These are phyloP conservation scores for Sphaerulina musiva DNA, from an alignment of 2,329 filamentous ascomycete species.

Conservation along the genomic window DNA sequence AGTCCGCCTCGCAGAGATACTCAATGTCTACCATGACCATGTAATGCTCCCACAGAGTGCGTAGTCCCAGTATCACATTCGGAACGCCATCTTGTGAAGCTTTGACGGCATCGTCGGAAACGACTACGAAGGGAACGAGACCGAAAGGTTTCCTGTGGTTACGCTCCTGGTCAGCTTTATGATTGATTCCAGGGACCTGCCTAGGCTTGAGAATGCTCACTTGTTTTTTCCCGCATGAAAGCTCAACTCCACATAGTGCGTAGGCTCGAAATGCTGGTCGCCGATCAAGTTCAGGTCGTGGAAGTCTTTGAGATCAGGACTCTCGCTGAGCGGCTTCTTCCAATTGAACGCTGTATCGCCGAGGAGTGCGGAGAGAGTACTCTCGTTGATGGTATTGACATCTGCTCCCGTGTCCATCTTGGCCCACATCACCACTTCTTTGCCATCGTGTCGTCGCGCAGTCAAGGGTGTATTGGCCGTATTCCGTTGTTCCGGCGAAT, in stretches of 20 bases:
- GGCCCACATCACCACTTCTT: conserved; percentile 20
- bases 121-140: conserved; percentile 15
- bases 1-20: conserved; percentile 10
- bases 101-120: conserved; percentile 9
- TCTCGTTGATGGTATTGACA: conserved; percentile 21
- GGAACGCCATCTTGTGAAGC: conserved; percentile 15
- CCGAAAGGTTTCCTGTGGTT: conserved; percentile 6
- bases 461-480: conserved; percentile 20
- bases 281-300: conserved; percentile 12
- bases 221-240: conserved; percentile 13
- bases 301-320: not conserved
- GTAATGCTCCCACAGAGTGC: conserved; percentile 7
- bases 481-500: conserved; percentile 13
- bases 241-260: conserved; percentile 13
- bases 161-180: not conserved
- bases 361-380: conserved; percentile 10
- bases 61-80: conserved; percentile 15
- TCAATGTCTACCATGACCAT: conserved; percentile 20
- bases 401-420: conserved; percentile 24
- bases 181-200: not conserved
- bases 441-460: conserved; percentile 12
- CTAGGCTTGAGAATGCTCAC: not conserved
- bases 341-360: conserved; percentile 3
- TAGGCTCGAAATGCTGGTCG: conserved; percentile 13
- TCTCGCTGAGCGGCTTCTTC: conserved; percentile 3